Percentiles rank a stretch among this genome's conserved stretches.
Evolutionary conservation across 2,329 filamentous ascomycete genomes (phyloP).

Genomic region (Amylocarpus encephaloides): DNA sequence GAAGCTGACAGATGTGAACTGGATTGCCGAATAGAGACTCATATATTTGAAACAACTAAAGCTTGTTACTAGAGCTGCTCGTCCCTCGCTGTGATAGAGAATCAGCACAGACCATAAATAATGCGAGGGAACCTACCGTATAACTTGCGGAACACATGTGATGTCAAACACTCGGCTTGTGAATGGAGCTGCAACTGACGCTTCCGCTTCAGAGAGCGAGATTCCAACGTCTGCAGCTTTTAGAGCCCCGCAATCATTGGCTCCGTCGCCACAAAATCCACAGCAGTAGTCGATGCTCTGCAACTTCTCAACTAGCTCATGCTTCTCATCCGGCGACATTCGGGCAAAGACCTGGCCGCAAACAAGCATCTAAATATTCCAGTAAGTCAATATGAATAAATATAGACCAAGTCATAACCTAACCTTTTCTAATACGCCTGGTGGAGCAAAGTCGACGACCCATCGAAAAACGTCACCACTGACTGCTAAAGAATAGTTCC

Average conservation of each 20-base stretch:
- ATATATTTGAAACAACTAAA: slow-evolving; percentile 99
- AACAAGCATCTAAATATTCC: slow-evolving; percentile 66
- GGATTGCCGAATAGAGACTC: slow-evolving; percentile 98
- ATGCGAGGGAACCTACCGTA: slow-evolving; percentile 47
- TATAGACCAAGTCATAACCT: slow-evolving; percentile 22
- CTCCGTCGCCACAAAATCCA: slow-evolving; percentile 95
- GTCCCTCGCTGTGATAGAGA: slow-evolving; percentile 58
- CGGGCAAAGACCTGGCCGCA: slow-evolving; percentile 89
- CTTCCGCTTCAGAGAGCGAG: slow-evolving; percentile 93
- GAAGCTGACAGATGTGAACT: slow-evolving; percentile 96
- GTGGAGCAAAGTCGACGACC: slow-evolving; percentile 84
- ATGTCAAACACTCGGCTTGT: slow-evolving; percentile 96
- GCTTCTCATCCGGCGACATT: slow-evolving; percentile 98
- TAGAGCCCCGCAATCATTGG: slow-evolving; percentile 93
- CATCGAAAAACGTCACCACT: slow-evolving; percentile 94
- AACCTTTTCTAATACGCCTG: slow-evolving; percentile 68
- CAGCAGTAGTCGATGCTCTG: slow-evolving; percentile 93
- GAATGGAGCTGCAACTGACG: slow-evolving; percentile 95
- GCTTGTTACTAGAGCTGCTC: slow-evolving; percentile 92
- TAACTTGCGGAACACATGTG: slow-evolving; percentile 87
- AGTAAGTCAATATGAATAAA: slow-evolving; percentile 9
- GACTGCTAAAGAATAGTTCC: slow-evolving; percentile 83
- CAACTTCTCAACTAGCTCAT: slow-evolving; percentile 93
- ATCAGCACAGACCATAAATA: slow-evolving; percentile 9
- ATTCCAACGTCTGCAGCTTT: slow-evolving; percentile 98